Evolutionary conservation across 2,329 filamentous ascomycete genomes (phyloP), one percentile per base, ranked within the genome.

Genomic region (Geosmithia morbida): DNA sequence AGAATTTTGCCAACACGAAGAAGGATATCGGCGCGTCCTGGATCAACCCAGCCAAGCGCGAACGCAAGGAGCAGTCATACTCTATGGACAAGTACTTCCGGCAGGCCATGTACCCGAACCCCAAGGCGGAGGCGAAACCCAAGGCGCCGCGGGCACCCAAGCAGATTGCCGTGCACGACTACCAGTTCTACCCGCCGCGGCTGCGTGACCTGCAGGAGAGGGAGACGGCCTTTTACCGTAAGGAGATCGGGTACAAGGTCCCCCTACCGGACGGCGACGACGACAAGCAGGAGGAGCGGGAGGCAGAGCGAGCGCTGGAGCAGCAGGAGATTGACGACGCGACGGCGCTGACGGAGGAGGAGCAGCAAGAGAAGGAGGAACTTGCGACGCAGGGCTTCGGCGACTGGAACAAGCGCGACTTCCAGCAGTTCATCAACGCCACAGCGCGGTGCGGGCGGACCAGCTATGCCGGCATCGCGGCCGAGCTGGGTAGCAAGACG

Each of bases 81-180:
- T 96, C 90, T 0, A 95, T 98, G 70, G 94, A 98, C 63, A 94
- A 96, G 64, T 98, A 98, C 68, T 98, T 97, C 67, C 84, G 90
- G 54, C 83, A 94, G 57, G 87, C 88, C 10, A 77, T 98, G 59
- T 85, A 85, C 56, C 74, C 74, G 11, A 75, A 78, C 37, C 92
- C 86, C 81, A 87, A 63, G 79, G 83, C 87, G 40, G 88, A 96
- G 51, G 77, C 85, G 22, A 96, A 96, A 64, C 89, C 90, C 8
- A 95, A 95, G 66, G 87, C 92, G 18, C 94, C 92, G n/a, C 81
- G 89, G 48, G 87, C 92, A 10, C 92, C 92, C 1, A 95, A 94
- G 66, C 92, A 98, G 61, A 79, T 94, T 46, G 71, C 81, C 3
- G 85, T 95, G 41, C 89, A 97, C 57, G 92, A 98, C 63, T 97